Base-by-base conservation (phyloP, 768 basidiomycete genomes). In the Russula vinacea region DNA sequence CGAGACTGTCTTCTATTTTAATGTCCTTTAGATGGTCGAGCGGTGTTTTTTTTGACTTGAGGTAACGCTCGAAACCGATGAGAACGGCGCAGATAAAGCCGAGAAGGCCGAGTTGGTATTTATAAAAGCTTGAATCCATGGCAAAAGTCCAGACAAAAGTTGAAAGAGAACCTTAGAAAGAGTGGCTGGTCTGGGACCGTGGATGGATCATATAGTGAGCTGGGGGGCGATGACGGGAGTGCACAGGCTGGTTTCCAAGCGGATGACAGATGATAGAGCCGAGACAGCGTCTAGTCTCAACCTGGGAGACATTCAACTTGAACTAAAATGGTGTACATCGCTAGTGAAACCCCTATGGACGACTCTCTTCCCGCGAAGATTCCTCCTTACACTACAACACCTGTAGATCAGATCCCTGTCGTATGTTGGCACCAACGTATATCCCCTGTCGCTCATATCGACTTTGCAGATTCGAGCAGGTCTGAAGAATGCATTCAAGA, bases 401-500 rank as follows among this genome's bases (percentile, higher is more conserved):
- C 68, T 17, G 37, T 74, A 2, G 73, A 74, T 11, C 67, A 72
- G 5, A 73, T 74, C 44, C 65, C 72, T 17, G 60, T 61, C 50
- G 73, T 72, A 56, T 16, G 67, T 51, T 24, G 13, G 2, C 49
- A 19, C 22, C 10, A 16, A 6, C 6, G 35, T 22, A 42, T 11
- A 5, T 10, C 24, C 10, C 5, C 22, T 16, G 13, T 10, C 22
- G 16, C 49, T 32, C 50, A 39, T 10, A 9, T 26, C 29, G 16
- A 10, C 10, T 29, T 37, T 22, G 3, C 67, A 90, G 88, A 83
- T 87, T 62, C 83, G 83, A 59, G 76, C 77, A 29, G 76, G 78
- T 51, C 76, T 92, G 24, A 77, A 75, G 32, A 76, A 77, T n/a
- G 82, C 81, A 6, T 92, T 91, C 74, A 75, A 75, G 35, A 75